These are phyloP conservation scores for Cryptosporidium ryanae DNA, from an alignment of 169 alveolate genomes.

Conservation along the genomic window DNA sequence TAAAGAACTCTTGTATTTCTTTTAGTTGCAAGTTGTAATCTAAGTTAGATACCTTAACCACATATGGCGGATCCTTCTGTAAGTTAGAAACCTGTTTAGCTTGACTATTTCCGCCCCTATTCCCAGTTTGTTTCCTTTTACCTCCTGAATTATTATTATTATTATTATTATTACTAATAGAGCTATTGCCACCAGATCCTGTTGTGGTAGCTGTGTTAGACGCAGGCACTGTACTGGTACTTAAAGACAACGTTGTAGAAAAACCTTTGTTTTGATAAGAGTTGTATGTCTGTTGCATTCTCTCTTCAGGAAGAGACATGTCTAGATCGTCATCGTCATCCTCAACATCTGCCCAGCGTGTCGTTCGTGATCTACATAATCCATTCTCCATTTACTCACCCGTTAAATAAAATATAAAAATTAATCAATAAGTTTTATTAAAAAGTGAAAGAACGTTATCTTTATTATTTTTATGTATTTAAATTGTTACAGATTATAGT, in stretches of 20 bases:
- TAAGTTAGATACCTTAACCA: conserved; percentile 41
- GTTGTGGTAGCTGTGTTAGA: neutral
- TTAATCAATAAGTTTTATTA: too few relatives aligned
- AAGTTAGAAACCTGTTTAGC: conserved; percentile 1
- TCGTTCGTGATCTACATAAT: conserved; percentile 64
- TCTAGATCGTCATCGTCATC: conserved; percentile 72
- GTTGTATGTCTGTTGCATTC: neutral
- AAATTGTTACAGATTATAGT: neutral
- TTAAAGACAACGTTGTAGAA: neutral
- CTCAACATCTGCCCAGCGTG: conserved; percentile 76
- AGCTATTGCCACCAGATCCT: too few relatives aligned
- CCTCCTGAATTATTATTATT: neutral
- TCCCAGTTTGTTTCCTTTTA: neutral
- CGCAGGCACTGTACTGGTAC: neutral
- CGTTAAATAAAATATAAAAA: neutral
- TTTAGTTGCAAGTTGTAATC: conserved; percentile 41
- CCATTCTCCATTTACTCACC: conserved; percentile 53
- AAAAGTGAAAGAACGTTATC: too few relatives aligned
- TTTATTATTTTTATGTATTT: too few relatives aligned
- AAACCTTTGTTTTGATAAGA: neutral
- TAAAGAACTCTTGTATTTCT: conserved; percentile 57
- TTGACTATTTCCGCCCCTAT: neutral
- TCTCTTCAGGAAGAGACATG: conserved; percentile 46
- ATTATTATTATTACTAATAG: neutral
- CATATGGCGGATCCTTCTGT: conserved; percentile 66